Conservation (phyloP, 495 filamentous ascomycete genomes). For the Antarctomyces pellizariae region DNA sequence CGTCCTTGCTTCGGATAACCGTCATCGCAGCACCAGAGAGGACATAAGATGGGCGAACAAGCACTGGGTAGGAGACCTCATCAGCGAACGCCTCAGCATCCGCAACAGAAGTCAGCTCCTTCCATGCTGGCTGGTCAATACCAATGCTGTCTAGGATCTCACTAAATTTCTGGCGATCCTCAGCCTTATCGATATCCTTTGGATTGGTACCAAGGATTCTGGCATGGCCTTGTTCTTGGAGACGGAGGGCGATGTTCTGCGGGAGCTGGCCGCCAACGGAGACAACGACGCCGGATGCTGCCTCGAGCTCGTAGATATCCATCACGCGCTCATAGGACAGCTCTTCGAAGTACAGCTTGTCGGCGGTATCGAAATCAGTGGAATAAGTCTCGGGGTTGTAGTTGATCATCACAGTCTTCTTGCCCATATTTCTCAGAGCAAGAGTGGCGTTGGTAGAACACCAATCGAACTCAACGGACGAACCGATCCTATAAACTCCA, state of each 20-base stretch:
- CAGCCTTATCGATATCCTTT: conserved; percentile 84
- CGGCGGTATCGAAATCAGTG: conserved; percentile 87
- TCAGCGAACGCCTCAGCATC: conserved; percentile 72
- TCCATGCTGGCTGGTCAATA: conserved; percentile 93
- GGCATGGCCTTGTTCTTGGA: conserved; percentile 79
- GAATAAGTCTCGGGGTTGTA: conserved; percentile 76
- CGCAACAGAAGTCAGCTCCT: conserved; percentile 78
- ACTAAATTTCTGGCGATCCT: conserved; percentile 96
- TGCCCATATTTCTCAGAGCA: conserved; percentile 66
- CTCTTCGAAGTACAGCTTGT: conserved; percentile 92
- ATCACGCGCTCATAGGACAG: conserved; percentile 92
- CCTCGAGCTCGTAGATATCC: conserved; percentile 95
- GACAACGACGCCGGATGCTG: conserved; percentile 70
- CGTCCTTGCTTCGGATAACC: conserved; percentile 81
- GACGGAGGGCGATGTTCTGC: conserved; percentile 84
- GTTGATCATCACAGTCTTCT: conserved; percentile 98
- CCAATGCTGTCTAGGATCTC: conserved; percentile 87
- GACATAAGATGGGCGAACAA: conserved; percentile 91
- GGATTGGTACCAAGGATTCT: conserved; percentile 83
- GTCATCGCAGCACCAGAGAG: conserved; percentile 98
- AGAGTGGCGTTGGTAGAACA: conserved; percentile 87
- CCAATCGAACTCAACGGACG: conserved; percentile 98
- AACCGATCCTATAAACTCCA: conserved; percentile 91
- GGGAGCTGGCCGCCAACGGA: conserved; percentile 90
- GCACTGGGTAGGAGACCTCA: conserved; percentile 76